A percentile compares a stretch with the other conserved stretches of the same genome.
Evolutionary conservation across 805 yeast species (phyloP).

Genomic region (Saturnispora dispora): DNA sequence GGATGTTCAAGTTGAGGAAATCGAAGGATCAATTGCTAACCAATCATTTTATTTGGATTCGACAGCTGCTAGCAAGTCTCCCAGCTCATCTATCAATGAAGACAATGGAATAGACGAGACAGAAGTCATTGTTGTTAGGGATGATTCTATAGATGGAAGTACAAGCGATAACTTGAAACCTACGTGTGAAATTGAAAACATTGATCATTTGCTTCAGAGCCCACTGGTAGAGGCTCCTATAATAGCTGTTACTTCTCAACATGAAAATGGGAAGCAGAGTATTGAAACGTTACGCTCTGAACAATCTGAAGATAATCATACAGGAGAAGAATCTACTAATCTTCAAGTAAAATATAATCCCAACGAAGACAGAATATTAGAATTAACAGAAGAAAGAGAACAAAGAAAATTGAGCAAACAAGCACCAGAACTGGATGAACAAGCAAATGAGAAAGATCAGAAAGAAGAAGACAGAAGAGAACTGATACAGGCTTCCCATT

Average conservation of each 20-base stretch:
- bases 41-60: conserved; percentile 20
- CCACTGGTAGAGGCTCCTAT: background rate
- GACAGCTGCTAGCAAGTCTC: conserved; percentile 9
- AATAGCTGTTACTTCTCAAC: background rate
- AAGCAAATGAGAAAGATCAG: background rate
- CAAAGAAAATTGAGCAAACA: background rate
- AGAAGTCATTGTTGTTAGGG: conserved; percentile 7
- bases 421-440: background rate
- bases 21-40: conserved; percentile 17
- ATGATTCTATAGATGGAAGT: background rate
- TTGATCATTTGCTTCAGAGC: conserved; percentile 5
- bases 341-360: too few species aligned
- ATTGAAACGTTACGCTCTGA: background rate
- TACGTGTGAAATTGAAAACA: conserved; percentile 3
- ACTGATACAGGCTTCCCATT: background rate
- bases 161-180: background rate
- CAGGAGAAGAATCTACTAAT: too few species aligned
- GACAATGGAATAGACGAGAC: background rate
- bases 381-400: background rate
- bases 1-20: conserved; percentile 3
- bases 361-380: background rate
- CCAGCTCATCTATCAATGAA: background rate
- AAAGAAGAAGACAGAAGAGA: background rate
- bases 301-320: background rate
- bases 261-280: background rate